Evolutionary conservation across 495 filamentous ascomycete genomes (phyloP).

Genomic region (Xanthoparmelia taractica): DNA sequence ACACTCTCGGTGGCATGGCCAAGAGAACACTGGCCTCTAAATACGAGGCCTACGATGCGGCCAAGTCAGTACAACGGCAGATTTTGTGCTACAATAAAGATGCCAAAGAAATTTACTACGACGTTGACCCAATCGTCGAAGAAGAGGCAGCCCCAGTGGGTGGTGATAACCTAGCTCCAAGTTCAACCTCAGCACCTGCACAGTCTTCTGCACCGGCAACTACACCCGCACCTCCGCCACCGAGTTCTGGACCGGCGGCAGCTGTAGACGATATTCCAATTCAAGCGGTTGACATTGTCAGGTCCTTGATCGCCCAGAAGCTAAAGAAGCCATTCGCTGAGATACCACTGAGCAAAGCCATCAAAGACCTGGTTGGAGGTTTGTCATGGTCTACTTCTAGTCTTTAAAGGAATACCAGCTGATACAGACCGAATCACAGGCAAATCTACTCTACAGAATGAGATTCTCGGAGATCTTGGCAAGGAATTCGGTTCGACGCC

Average conservation of each 20-base stretch:
- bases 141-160: slow-evolving; percentile 58
- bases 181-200: slow-evolving; percentile 35
- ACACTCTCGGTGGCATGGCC: slow-evolving; percentile 98
- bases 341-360: slow-evolving; percentile 90
- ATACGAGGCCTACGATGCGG: slow-evolving; percentile 98
- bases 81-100: slow-evolving; percentile 99
- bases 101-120: slow-evolving; percentile 98
- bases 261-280: slow-evolving; percentile 81
- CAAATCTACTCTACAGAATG: slow-evolving; percentile 96
- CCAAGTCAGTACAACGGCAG: slow-evolving; percentile 87
- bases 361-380: slow-evolving; percentile 98
- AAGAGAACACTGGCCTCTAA: slow-evolving; percentile 92
- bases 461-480: slow-evolving; percentile 89
- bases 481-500: slow-evolving; percentile 98
- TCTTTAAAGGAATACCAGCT: slow-evolving; percentile 2
- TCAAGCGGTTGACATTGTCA: slow-evolving; percentile 78
- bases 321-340: slow-evolving; percentile 88
- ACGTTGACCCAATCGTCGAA: slow-evolving; percentile 91
- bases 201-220: slow-evolving; percentile 44
- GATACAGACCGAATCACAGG: slow-evolving; percentile 43
- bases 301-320: slow-evolving; percentile 94
- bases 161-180: slow-evolving; percentile 34
- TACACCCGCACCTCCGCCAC: slow-evolving; percentile 47
- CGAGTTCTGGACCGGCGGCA: slow-evolving; percentile 80
- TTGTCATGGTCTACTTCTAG: slow-evolving; percentile 34